Conservation (phyloP, 352 stramenopile genomes). For the Phytopythium mirpurense region DNA sequence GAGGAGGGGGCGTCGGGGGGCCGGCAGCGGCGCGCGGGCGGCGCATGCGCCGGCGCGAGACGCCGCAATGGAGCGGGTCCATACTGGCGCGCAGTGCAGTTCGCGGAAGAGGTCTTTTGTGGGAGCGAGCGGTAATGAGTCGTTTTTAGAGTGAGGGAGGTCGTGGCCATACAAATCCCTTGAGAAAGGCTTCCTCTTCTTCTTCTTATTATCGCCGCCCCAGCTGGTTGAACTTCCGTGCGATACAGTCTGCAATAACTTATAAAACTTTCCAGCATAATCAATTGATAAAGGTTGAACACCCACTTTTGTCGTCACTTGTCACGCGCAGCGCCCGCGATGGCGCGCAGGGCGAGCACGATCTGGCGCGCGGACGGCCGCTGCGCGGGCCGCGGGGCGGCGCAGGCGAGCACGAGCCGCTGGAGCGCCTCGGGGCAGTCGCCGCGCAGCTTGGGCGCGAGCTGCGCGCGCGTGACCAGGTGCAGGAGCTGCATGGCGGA, state of each 20-base stretch:
- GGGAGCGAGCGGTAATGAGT: background rate
- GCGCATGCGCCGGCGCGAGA: background rate
- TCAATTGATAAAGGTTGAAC: too few species aligned
- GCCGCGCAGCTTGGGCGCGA: constrained; percentile 29
- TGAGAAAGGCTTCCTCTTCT: too few species aligned
- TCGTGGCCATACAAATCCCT: too few species aligned
- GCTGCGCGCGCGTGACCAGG: constrained; percentile 35
- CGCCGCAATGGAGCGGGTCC: background rate
- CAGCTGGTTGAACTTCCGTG: too few species aligned
- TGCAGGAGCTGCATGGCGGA: constrained; percentile 57
- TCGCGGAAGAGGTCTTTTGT: background rate
- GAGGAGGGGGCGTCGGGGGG: background rate
- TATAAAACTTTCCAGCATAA: too few species aligned
- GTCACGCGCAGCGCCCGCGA: constrained; percentile 10
- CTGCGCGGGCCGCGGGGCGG: constrained; percentile 22
- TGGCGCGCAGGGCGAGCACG: constrained; percentile 38
- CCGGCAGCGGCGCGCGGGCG: background rate
- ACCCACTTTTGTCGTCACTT: too few species aligned
- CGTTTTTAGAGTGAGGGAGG: background rate
- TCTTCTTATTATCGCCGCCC: too few species aligned
- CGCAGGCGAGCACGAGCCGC: constrained; percentile 29
- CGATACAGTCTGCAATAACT: too few species aligned
- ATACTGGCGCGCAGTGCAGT: too few species aligned
- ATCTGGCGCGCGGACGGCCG: constrained; percentile 48
- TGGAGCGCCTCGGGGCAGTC: constrained; percentile 30